Conservation (phyloP, 768 basidiomycete genomes). For the Sporobolomyces pararoseus region DNA sequence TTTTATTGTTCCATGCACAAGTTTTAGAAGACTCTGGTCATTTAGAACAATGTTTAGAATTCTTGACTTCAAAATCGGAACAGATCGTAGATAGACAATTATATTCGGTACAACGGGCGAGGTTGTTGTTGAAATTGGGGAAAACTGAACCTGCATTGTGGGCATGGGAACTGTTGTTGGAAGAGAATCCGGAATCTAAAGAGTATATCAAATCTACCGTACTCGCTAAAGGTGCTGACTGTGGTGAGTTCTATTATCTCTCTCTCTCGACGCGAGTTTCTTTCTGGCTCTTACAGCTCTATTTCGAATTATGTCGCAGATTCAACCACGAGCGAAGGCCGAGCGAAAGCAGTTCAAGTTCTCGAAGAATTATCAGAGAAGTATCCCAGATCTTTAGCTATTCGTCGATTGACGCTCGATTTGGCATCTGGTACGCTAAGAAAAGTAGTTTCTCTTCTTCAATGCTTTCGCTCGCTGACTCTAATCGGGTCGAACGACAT, state of each 20-base stretch:
- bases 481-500: background rate
- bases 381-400: constrained; percentile 66
- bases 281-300: too few species aligned
- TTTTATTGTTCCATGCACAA: constrained; percentile 69
- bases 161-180: constrained; percentile 74
- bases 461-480: too few species aligned
- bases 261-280: too few species aligned
- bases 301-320: too few species aligned
- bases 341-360: constrained; percentile 57
- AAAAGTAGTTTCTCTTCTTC: too few species aligned
- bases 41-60: constrained; percentile 45
- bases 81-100: constrained; percentile 63
- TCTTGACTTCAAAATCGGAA: constrained; percentile 45
- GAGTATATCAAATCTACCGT: constrained; percentile 76
- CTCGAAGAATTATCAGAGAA: constrained; percentile 62
- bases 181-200: constrained; percentile 77
- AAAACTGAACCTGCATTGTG: constrained; percentile 67
- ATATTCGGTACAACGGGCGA: constrained; percentile 63
- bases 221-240: constrained; percentile 60
- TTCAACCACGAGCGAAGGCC: constrained; percentile 53
- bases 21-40: constrained; percentile 67
- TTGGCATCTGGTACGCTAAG: constrained; percentile 56
- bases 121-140: constrained; percentile 65
- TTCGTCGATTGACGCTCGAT: constrained; percentile 68
- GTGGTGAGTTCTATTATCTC: constrained; percentile 55